Evolutionary conservation across 352 stramenopile genomes (phyloP).

Genomic region (Globisporangium paroecandrum): DNA sequence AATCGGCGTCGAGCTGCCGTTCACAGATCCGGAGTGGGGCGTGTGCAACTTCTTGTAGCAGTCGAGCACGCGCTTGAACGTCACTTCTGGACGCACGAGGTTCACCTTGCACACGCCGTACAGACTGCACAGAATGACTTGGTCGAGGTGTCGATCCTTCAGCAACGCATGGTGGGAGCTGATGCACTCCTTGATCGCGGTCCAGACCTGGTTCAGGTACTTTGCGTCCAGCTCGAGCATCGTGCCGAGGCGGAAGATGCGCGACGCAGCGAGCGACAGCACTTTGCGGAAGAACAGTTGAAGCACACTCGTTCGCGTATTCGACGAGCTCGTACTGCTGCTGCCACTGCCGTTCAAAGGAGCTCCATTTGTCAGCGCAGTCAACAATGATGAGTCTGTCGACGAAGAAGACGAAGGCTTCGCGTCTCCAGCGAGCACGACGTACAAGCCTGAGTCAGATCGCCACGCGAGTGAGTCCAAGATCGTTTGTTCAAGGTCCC

Average conservation of each 20-base stretch:
- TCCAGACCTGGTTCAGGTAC: constrained; percentile 86
- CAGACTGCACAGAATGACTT: constrained; percentile 80
- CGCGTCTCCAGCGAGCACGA: constrained; percentile 41
- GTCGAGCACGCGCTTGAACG: constrained; percentile 77
- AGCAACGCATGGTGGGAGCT: constrained; percentile 58
- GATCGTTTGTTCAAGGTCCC: constrained; percentile 82
- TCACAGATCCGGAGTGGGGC: constrained; percentile 21
- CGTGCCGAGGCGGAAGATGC: constrained; percentile 72
- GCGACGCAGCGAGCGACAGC: constrained; percentile 70
- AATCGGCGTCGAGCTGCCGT: constrained; percentile 25
- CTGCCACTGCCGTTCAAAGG: constrained; percentile 4
- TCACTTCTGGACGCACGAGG: constrained; percentile 52
- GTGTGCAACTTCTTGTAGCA: constrained; percentile 70
- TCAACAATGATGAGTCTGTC: constrained; percentile 2
- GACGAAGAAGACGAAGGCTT: constrained; percentile 8
- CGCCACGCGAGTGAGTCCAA: constrained; percentile 74
- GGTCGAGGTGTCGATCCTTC: constrained; percentile 73
- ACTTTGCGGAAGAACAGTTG: constrained; percentile 87
- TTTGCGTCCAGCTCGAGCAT: constrained; percentile 67
- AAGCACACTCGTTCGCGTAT: constrained; percentile 45
- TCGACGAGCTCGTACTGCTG: neutral
- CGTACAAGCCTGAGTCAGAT: constrained; percentile 68
- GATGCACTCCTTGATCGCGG: constrained; percentile 79
- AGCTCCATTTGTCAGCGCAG: constrained; percentile 17
- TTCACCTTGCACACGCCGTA: constrained; percentile 87